Conservation (phyloP, 2,329 filamentous ascomycete genomes). For the Zymoseptoria ardabiliae region DNA sequence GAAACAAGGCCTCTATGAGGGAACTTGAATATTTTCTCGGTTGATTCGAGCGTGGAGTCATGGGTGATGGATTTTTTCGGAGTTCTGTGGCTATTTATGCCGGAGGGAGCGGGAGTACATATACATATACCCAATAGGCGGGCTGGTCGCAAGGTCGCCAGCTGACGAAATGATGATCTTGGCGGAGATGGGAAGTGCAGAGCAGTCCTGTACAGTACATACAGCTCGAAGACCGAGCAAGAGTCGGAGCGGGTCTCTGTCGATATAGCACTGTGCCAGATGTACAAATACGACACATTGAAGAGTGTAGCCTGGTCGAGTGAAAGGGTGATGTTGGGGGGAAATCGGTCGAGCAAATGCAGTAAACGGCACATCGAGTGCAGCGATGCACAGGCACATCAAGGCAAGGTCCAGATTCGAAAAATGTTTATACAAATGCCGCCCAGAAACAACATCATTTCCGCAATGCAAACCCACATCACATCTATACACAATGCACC, state of each 20-base stretch:
- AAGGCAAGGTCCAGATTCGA: background rate
- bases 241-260: background rate
- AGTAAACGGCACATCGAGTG: too few species aligned
- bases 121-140: background rate
- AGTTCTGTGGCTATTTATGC: background rate
- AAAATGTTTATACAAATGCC: background rate
- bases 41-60: background rate
- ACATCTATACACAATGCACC: background rate
- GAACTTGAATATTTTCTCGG: background rate
- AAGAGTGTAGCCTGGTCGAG: too few species aligned
- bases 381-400: too few species aligned
- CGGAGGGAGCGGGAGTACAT: background rate
- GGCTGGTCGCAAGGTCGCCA: background rate
- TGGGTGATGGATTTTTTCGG: background rate
- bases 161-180: background rate
- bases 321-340: too few species aligned
- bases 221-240: background rate
- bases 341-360: too few species aligned
- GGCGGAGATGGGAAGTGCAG: background rate
- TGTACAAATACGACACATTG: background rate
- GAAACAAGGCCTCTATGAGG: background rate
- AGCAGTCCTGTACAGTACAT: background rate
- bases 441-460: background rate
- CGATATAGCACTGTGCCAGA: background rate
- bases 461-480: background rate